Percentiles rank a stretch among this genome's conserved stretches.
phyloP scores from a whole-genome alignment of 805 yeast genomes.

The Candida methanosorbosa region DNA sequence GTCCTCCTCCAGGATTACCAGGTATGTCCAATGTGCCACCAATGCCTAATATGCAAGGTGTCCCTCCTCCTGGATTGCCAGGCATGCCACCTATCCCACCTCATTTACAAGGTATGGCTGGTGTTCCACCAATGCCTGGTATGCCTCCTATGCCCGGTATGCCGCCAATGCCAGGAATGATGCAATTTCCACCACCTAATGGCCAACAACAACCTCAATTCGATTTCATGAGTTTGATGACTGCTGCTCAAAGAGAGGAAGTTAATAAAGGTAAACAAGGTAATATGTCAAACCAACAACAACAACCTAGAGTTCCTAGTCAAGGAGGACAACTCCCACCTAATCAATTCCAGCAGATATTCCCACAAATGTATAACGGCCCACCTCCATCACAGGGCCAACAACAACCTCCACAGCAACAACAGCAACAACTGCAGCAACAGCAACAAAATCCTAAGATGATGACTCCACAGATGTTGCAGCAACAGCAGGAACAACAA shows the following conservation, averaged over 20 bases:
- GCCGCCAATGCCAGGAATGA: too few species aligned
- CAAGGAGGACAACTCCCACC: background rate
- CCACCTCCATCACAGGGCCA: conserved; percentile 1
- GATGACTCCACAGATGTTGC: too few species aligned
- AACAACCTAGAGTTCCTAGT: too few species aligned
- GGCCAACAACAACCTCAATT: conserved; percentile 1
- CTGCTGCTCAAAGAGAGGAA: too few species aligned
- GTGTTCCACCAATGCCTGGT: background rate
- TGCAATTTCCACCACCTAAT: too few species aligned
- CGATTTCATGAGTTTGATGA: background rate
- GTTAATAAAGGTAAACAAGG: too few species aligned
- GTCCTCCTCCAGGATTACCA: background rate
- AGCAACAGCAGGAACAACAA: conserved; percentile 6
- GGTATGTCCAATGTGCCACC: too few species aligned
- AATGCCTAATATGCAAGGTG: too few species aligned
- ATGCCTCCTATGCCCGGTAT: conserved; percentile 1
- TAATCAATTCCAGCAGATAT: background rate
- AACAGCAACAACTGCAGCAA: conserved; percentile 10
- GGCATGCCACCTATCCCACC: background rate
- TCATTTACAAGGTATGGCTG: too few species aligned
- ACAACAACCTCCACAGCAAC: conserved; percentile 9
- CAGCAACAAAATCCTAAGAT: conserved; percentile 14
- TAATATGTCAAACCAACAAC: too few species aligned
- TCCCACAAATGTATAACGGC: background rate
- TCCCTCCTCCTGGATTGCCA: too few species aligned